These are phyloP conservation scores for Phyllosticta citriasiana DNA, from an alignment of 2,329 filamentous ascomycete species.

Conservation along the genomic window DNA sequence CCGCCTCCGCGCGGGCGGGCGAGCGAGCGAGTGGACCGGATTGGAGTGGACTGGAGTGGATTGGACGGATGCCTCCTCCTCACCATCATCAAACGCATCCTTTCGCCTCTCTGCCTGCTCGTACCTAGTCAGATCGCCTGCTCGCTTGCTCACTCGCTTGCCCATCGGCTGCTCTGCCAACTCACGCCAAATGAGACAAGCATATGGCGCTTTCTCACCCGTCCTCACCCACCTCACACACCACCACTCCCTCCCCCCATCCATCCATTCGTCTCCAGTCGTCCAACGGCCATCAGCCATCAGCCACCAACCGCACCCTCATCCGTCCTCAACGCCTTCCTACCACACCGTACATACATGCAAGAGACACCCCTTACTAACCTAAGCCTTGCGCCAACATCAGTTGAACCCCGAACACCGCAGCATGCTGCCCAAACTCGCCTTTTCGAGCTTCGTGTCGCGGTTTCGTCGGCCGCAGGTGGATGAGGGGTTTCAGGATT, in stretches of 20 bases:
- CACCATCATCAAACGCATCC: not conserved
- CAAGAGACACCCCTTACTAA: not conserved
- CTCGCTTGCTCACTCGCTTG: not conserved
- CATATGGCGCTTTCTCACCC: not conserved
- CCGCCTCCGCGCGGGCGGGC: no score
- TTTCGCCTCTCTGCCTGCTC: not conserved
- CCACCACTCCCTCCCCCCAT: not conserved
- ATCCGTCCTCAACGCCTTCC: not conserved
- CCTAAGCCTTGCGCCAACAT: not conserved
- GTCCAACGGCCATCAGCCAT: not conserved
- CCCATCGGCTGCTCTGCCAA: not conserved
- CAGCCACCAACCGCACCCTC: not conserved
- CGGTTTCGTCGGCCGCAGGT: slow-evolving; percentile 62
- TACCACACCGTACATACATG: no score
- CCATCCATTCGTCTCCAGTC: not conserved
- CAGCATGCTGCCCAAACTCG: slow-evolving; percentile 61
- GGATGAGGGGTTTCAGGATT: slow-evolving; percentile 75
- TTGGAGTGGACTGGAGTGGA: no score
- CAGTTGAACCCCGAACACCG: slow-evolving; percentile 77
- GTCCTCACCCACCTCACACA: not conserved
- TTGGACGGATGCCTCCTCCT: no score
- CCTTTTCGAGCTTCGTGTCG: slow-evolving; percentile 66
- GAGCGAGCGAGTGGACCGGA: no score
- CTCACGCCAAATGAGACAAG: not conserved
- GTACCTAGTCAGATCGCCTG: not conserved